Evolutionary conservation across 2,329 filamentous ascomycete species (phyloP), one percentile per base, ranked within the genome.

Genomic region (Sclerotinia subarctica): DNA sequence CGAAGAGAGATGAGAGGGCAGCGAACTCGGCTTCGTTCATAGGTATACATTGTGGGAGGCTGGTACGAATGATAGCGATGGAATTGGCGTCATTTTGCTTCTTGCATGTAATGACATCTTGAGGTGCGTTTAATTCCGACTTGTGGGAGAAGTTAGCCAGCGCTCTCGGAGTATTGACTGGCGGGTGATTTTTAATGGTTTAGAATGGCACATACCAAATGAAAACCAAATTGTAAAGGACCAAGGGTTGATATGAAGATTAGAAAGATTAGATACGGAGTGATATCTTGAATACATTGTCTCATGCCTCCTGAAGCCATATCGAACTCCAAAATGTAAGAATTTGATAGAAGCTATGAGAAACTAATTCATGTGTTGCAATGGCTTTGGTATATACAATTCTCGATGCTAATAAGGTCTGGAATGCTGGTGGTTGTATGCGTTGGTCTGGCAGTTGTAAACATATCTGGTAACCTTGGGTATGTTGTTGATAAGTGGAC

Each of bases 121-220:
- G 90, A 11, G 95, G 95, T 11, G 94, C 93, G 78, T 99, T 99
- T 71, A 99, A 86, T 79, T 98, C 95, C 74, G 93, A 92, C 94
- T 94, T 75, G 24, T 35, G 44, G 15, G n/a, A 29, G 29, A 59
- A 42, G 52, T 70, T 64, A 71, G 68, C 42, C 35, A 24, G 21
- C 26, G 11, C 7, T 53, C 8, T 29, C 17, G 46, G 42, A 63
- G 68, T 70, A 63, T 60, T 63, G 51, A 59, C 26, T 26, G 44
- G 47, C 42, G 46, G n/a, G n/a, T 64, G 69, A 38, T 29, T 21
- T 49, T 7, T 62, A 38, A 29, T 21, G 11, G 24, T 13, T 8
- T 62, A 4, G 17, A 17, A 51, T 24, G 59, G 49, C 11, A 44
- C 81, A 76, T 85, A 95, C 93, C 78, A 98, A 80, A 79, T 98